Evolutionary conservation across 768 basidiomycete genomes (phyloP).

Genomic region (Ramaria sp.): DNA sequence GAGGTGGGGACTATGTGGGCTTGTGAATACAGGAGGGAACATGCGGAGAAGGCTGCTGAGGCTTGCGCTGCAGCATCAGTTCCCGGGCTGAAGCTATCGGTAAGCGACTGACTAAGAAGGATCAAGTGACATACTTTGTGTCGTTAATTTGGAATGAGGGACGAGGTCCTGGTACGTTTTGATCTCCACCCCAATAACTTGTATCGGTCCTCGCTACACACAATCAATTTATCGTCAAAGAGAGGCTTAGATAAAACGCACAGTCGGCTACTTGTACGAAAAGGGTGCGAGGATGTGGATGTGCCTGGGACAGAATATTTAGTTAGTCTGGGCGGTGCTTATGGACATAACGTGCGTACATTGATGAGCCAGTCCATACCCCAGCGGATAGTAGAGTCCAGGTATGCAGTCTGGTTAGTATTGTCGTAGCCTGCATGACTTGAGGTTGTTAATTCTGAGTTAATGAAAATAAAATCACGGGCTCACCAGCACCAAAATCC

Average conservation of each 20-base stretch:
- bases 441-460: neutral
- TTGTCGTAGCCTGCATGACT: slow-evolving; percentile 56
- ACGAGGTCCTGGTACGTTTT: slow-evolving; percentile 60
- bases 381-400: slow-evolving; percentile 89
- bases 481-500: slow-evolving; percentile 66
- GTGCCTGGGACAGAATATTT: slow-evolving; percentile 44
- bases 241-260: slow-evolving; percentile 21
- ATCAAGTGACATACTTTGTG: slow-evolving; percentile 29
- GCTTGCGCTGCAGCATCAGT: slow-evolving; percentile 83
- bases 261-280: slow-evolving; percentile 68
- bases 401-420: slow-evolving; percentile 80
- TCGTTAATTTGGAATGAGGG: slow-evolving; percentile 71
- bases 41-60: slow-evolving; percentile 81
- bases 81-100: slow-evolving; percentile 44
- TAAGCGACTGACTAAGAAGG: neutral
- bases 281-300: slow-evolving; percentile 60
- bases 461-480: neutral
- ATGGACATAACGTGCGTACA: slow-evolving; percentile 19
- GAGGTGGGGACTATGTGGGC: slow-evolving; percentile 47
- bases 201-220: slow-evolving; percentile 48
- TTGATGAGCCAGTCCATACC: slow-evolving; percentile 88
- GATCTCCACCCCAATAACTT: slow-evolving; percentile 86
- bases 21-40: slow-evolving; percentile 65
- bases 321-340: neutral
- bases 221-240: neutral